Evolutionary conservation across 495 filamentous ascomycete species (phyloP), one percentile per base, ranked within the genome.

Genomic region (Sabuloglossum arenarium): DNA sequence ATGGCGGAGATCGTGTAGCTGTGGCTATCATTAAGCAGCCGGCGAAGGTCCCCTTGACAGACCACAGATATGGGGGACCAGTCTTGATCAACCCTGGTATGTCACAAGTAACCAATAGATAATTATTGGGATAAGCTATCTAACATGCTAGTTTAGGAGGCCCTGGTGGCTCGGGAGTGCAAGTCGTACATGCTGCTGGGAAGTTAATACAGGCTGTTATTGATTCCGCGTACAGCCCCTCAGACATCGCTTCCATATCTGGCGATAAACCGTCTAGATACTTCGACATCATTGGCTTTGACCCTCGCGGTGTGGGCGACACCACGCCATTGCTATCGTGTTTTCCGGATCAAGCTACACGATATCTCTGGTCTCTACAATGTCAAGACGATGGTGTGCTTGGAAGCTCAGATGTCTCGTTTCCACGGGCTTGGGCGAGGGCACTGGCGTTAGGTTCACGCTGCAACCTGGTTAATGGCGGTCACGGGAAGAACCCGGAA

Each of bases 1-100:
- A 64, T 37, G 63, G 67, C 21, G 63, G 68, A 24, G 67, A 63
- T 31, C 68, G 75, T 50, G 69, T 71, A 6, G 70, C 73, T 43
- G 59, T 80, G 39, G 76, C 77, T 21, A 61, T 82, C 4, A 63
- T 74, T 49, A 72, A 74, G 29, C 62, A 72, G 12, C 75, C 76
- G 0, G 74, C 75, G 19, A 66, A 67, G 45, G 67, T 74, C 6
- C 69, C 70, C 1, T 64, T 71, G 1, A 66, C 64, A 1, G 68
- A 75, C 60, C 61, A 67, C 16, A 68, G 66, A 23, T 75, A 74
- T 56, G 72, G 72, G 11, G 72, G 71, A 2, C 64, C 70, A 3
- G 59, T 74, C 24, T 61, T 75, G 28, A 67, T 73, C 0, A 73
- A 73, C 56, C 74, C 74, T 11, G 71, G 73, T 74, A 56, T 52